These are phyloP conservation scores for Pseudogymnoascus sp. DNA, from an alignment of 2,329 filamentous ascomycete genomes.

Conservation along the genomic window DNA sequence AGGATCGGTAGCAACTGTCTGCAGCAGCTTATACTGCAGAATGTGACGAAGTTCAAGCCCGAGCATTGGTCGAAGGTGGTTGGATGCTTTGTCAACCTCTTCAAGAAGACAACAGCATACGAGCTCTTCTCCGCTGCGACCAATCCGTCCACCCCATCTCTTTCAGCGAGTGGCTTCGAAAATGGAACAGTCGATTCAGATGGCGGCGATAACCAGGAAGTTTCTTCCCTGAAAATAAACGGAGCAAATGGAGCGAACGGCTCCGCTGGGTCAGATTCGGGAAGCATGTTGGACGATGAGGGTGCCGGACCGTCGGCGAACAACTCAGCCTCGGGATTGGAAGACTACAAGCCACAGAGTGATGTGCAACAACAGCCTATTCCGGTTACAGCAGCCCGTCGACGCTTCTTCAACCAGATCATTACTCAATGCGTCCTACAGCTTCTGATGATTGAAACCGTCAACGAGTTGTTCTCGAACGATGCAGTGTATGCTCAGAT, in stretches of 20 bases:
- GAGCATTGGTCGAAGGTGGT: conserved; percentile 94
- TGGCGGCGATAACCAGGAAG: conserved; percentile 13
- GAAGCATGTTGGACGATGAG: conserved; percentile 27
- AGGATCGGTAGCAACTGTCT: conserved; percentile 97
- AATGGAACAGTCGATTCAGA: conserved; percentile 34
- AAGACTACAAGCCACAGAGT: conserved; percentile 78
- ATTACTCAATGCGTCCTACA: conserved; percentile 98
- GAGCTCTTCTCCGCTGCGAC: conserved; percentile 85
- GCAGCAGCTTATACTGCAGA: conserved; percentile 92
- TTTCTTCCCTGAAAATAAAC: conserved; percentile 54
- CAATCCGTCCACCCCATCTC: conserved; percentile 43
- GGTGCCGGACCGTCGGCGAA: conserved; percentile 20
- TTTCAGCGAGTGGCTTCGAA: conserved; percentile 43
- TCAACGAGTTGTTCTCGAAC: conserved; percentile 97
- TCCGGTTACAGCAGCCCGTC: conserved; percentile 84
- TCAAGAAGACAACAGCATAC: conserved; percentile 88
- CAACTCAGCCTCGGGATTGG: conserved; percentile 32
- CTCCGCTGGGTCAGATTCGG: conserved; percentile 26
- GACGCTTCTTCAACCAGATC: conserved; percentile 97
- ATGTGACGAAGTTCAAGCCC: conserved; percentile 81
- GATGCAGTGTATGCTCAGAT: conserved; percentile 91
- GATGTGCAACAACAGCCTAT: conserved; percentile 79
- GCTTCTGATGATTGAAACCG: conserved; percentile 98
- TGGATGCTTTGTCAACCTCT: conserved; percentile 89
- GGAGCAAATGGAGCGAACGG: conserved; percentile 40